Base-by-base conservation (phyloP, 768 basidiomycete genomes). In the Agrocybe pediades region DNA sequence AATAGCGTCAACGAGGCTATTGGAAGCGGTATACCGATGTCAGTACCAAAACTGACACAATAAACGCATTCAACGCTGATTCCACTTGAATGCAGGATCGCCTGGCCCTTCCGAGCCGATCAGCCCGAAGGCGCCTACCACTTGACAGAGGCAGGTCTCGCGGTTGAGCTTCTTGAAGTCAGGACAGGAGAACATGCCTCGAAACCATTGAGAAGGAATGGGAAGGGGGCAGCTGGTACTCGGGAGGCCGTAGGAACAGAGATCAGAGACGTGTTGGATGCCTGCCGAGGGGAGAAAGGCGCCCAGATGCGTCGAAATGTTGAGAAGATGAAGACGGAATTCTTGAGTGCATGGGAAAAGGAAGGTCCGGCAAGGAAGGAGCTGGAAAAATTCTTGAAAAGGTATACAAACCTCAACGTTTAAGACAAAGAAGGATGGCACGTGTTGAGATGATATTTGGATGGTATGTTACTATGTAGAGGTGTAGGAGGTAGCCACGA, bases 1-100 rank as follows among this genome's bases (percentile, higher is more conserved):
- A 55, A 55, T 17, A 49, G 59, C 17, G 49, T 60, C 13, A 48
- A 49, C 9, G 59, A 60, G 17, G 39, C 55, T 3, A 44, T 60
- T 8, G 55, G 40, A 16, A 23, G 41, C 16, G 55, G 59, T 6
- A 45, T 54, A 20, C 59, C 59, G 2, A 33, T 60, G 59, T 57
- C 46, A 43, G 53, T 9, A 16, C 11, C 20, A 15, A 19, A 13
- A 9, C 6, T n/a, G n/a, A n/a, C n/a, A n/a, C n/a, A n/a, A n/a
- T n/a, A n/a, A n/a, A n/a, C n/a, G n/a, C n/a, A n/a, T n/a, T n/a
- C n/a, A n/a, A n/a, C n/a, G n/a, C n/a, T n/a, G n/a, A n/a, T n/a
- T n/a, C n/a, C n/a, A n/a, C n/a, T n/a, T n/a, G n/a, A n/a, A n/a
- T n/a, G n/a, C 17, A 58, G 57, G 29, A 50, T 58, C 13, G 48